Evolutionary conservation across 2,329 filamentous ascomycete genomes (phyloP).

Genomic region (Lachnellula suecica): DNA sequence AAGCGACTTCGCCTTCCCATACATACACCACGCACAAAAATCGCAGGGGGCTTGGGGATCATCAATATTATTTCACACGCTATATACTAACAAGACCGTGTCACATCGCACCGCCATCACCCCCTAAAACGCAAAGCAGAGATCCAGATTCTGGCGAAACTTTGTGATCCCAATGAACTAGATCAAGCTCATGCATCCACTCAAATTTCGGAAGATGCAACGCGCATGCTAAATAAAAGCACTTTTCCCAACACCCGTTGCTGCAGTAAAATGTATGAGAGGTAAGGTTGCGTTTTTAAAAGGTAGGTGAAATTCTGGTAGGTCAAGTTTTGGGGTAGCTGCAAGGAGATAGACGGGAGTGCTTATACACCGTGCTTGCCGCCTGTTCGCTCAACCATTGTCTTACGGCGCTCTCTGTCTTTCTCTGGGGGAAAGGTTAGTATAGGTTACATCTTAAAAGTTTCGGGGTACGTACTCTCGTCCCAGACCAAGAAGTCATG

Average conservation of each 20-base stretch:
- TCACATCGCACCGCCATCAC: background rate
- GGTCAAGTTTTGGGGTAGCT: too few relatives aligned
- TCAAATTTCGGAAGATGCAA: conserved; percentile 7
- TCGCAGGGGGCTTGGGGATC: too few relatives aligned
- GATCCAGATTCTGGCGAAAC: background rate
- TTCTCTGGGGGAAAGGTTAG: conserved; percentile 53
- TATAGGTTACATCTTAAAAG: conserved; percentile 14
- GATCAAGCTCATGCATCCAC: conserved; percentile 12
- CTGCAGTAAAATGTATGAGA: background rate
- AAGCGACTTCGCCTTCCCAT: too few relatives aligned
- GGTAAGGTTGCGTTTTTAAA: too few relatives aligned
- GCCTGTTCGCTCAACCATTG: conserved; percentile 63
- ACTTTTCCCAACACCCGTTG: conserved; percentile 16
- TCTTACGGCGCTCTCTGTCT: conserved; percentile 64
- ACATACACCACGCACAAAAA: too few relatives aligned
- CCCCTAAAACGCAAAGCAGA: background rate
- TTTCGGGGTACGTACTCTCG: conserved; percentile 53
- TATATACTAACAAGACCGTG: background rate
- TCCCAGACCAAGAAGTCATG: conserved; percentile 95
- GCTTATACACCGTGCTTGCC: conserved; percentile 23
- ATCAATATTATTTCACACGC: too few relatives aligned
- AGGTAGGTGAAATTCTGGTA: too few relatives aligned
- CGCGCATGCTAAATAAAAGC: conserved; percentile 11
- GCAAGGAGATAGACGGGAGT: background rate
- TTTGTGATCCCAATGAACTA: conserved; percentile 8